Conservation (phyloP, 2,329 filamentous ascomycete genomes). For the Aspergillus quadrilineatus region DNA sequence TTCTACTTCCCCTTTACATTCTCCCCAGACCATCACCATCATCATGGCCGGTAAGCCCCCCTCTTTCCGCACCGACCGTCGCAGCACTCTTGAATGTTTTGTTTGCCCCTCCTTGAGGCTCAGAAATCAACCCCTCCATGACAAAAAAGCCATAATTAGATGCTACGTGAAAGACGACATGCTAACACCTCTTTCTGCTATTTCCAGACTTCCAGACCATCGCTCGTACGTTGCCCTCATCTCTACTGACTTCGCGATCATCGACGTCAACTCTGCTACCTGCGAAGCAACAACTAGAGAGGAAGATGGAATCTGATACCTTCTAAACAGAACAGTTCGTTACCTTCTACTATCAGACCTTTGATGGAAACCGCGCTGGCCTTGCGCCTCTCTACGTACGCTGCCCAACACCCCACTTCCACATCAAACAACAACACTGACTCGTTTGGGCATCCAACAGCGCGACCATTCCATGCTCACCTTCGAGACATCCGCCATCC, state of each 20-base stretch:
- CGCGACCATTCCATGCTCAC: conserved; percentile 86
- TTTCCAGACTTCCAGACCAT: conserved; percentile 38
- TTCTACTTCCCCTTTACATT: conserved; percentile 9
- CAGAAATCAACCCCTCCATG: conserved; percentile 17
- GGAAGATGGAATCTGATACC: conserved; percentile 21
- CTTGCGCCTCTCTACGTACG: conserved; percentile 79
- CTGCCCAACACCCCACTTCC: background rate
- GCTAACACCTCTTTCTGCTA: background rate
- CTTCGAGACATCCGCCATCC: conserved; percentile 71
- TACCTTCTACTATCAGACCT: conserved; percentile 84
- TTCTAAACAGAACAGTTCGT: conserved; percentile 74
- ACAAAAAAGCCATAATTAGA: conserved; percentile 4
- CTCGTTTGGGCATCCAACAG: conserved; percentile 47
- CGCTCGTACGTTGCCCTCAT: conserved; percentile 37
- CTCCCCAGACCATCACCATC: conserved; percentile 18
- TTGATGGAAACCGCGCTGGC: conserved; percentile 68
- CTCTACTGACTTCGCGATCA: background rate
- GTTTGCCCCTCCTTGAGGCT: conserved; percentile 23
- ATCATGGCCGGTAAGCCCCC: conserved; percentile 38
- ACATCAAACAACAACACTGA: conserved; percentile 12
- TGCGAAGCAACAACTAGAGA: background rate
- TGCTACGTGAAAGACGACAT: conserved; percentile 16
- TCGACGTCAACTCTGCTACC: background rate
- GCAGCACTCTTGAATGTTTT: conserved; percentile 11
- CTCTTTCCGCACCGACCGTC: background rate